Percentiles rank a stretch among this genome's conserved stretches.
These are phyloP conservation scores for Blastomyces parvus DNA, from an alignment of 2,329 filamentous ascomycete species.

Conservation along the genomic window DNA sequence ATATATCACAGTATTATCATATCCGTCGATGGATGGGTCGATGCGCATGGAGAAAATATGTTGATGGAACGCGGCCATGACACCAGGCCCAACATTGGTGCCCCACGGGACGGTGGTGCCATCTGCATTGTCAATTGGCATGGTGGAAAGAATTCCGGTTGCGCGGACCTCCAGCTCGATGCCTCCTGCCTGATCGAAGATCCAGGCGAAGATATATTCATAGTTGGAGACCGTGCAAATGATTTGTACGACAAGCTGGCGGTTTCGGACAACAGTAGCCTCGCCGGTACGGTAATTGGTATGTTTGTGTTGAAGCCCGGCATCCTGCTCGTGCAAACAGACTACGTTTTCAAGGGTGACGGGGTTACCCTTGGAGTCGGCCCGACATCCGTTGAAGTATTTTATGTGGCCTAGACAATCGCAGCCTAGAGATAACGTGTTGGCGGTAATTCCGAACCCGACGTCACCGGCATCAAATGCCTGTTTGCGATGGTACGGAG, in stretches of 20 bases:
- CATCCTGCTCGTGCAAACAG: constrained; percentile 62
- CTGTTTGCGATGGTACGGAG: constrained; percentile 59
- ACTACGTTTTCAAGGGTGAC: constrained; percentile 55
- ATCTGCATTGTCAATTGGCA: constrained; percentile 53
- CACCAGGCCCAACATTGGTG: constrained; percentile 59
- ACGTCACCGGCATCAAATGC: constrained; percentile 62
- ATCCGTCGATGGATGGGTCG: constrained; percentile 53
- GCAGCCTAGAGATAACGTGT: constrained; percentile 60
- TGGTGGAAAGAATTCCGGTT: constrained; percentile 58
- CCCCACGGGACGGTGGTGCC: constrained; percentile 56
- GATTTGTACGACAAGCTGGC: constrained; percentile 58
- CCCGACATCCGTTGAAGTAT: constrained; percentile 52
- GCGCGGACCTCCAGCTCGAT: constrained; percentile 58
- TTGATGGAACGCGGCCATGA: constrained; percentile 62
- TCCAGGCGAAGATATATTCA: constrained; percentile 63
- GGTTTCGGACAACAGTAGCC: constrained; percentile 53
- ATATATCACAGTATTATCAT: constrained; percentile 47
- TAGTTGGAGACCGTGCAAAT: constrained; percentile 66
- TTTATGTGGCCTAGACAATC: constrained; percentile 63
- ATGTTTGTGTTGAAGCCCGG: constrained; percentile 61
- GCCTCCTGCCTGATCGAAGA: constrained; percentile 62
- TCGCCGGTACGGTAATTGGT: constrained; percentile 60
- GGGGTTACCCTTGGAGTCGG: constrained; percentile 48
- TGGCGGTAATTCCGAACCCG: constrained; percentile 57
- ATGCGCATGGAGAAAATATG: constrained; percentile 63